Evolutionary conservation across 139 green algal genomes (phyloP), one percentile per base, ranked within the genome.

Genomic region (Diplosphaera chodatii): DNA sequence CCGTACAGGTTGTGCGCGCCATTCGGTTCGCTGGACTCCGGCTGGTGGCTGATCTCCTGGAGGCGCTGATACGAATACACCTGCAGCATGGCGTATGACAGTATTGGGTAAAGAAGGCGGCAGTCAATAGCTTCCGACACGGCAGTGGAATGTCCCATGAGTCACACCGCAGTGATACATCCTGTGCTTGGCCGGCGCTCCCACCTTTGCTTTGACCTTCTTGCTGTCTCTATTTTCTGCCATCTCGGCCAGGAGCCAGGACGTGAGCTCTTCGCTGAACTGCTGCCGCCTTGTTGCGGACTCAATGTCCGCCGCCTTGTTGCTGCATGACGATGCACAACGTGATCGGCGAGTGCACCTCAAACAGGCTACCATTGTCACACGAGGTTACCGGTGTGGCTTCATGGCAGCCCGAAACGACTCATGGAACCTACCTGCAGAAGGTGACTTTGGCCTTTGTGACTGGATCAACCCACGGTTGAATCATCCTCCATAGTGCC

Each of bases 201-300:
- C 13, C 72, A 78, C 67, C 78, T 90, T 84, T 13, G 68, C 30
- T 5, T 41, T 59, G 23, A 64, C 75, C 59, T 81, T 40, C 62
- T 69, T 40, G 40, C 84, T 88, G 69, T 88, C 56, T 8, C 87
- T 74, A 71, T 93, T 93, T 67, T 93, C 77, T 22, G 55, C 73
- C 83, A 91, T 87, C 79, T 93, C 87, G 6, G 15, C 23, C 27
- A 90, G 16, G 64, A 94, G 70, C 89, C 89, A 94, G 22, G 72
- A 70, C 1, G 63, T 73, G 3, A 79, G 77, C 2, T 83, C 78
- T 15, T 40, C 25, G 31, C 84, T 76, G 70, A 91, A 89, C 72
- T 86, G 69, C 1, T 78, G 48, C 16, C 37, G 34, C 40, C 80
- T 32, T 67, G 33, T 64, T 77, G 79, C 74, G 70, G 67, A 21